These are phyloP conservation scores for Friedmanniomyces simplex DNA, from an alignment of 495 filamentous ascomycete species.

Conservation along the genomic window DNA sequence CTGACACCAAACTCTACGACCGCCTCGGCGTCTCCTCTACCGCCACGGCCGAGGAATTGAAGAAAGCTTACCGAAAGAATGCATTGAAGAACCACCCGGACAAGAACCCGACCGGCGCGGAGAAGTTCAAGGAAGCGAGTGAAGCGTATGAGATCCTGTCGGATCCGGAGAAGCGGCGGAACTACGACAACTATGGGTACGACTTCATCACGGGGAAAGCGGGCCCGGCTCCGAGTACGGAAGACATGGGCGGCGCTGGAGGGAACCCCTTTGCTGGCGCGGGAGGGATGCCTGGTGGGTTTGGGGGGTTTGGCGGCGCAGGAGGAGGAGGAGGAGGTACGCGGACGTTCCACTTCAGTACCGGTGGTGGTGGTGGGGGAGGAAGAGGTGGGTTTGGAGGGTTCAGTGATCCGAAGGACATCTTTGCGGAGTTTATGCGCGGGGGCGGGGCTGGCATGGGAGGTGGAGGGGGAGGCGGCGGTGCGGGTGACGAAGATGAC, in stretches of 20 bases:
- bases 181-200: conserved; percentile 88
- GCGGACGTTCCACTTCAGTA: conserved; percentile 67
- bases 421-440: conserved; percentile 73
- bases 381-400: conserved; percentile 47
- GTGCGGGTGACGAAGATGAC: conserved; percentile 37
- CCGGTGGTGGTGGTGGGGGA: conserved; percentile 42
- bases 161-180: conserved; percentile 93
- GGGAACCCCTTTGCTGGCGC: conserved; percentile 33
- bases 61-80: conserved; percentile 71
- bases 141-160: conserved; percentile 97
- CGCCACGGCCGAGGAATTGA: conserved; percentile 85
- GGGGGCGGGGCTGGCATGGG: conserved; percentile 40
- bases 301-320: conserved; percentile 47
- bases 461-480: conserved; percentile 22
- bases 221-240: conserved; percentile 49
- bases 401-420: conserved; percentile 72
- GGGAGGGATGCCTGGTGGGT: conserved; percentile 46
- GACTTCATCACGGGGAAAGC: conserved; percentile 80
- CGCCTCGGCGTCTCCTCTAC: conserved; percentile 40
- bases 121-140: conserved; percentile 83
- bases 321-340: conserved; percentile 38
- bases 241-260: conserved; percentile 33
- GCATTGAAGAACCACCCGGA: conserved; percentile 93
- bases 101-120: conserved; percentile 77
- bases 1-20: conserved; percentile 37